These are phyloP conservation scores for Podosphaera xanthii DNA, from an alignment of 2,329 filamentous ascomycete genomes.

Conservation along the genomic window DNA sequence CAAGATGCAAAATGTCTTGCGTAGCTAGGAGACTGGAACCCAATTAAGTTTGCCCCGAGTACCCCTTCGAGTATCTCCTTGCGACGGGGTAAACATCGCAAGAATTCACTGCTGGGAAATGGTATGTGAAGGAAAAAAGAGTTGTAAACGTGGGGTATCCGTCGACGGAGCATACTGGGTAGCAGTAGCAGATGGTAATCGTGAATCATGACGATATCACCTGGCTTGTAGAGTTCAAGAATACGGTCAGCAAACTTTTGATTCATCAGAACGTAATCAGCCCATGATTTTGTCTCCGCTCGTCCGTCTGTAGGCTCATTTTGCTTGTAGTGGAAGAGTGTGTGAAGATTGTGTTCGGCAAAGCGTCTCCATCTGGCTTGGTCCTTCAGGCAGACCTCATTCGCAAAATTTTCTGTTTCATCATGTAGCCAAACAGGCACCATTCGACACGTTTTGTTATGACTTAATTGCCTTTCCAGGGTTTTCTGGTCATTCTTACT, in stretches of 20 bases:
- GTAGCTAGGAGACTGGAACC: conserved; percentile 90
- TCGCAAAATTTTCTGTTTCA: conserved; percentile 37
- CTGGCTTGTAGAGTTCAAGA: conserved; percentile 70
- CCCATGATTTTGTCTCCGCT: conserved; percentile 63
- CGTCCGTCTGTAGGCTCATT: conserved; percentile 74
- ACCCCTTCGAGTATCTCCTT: conserved; percentile 83
- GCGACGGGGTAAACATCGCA: conserved; percentile 66
- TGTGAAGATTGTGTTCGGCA: conserved; percentile 78
- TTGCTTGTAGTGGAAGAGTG: conserved; percentile 88
- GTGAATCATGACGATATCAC: conserved; percentile 79
- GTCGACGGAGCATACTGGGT: conserved; percentile 69
- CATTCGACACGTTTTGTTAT: conserved; percentile 54
- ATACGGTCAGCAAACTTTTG: conserved; percentile 79
- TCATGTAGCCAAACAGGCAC: conserved; percentile 79
- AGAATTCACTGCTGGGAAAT: conserved; percentile 89
- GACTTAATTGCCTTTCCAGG: conserved; percentile 51
- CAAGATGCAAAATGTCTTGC: conserved; percentile 87
- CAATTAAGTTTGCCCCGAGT: conserved; percentile 75
- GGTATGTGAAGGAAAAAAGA: conserved; percentile 87
- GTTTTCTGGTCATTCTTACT: conserved; percentile 44
- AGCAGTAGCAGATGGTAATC: conserved; percentile 86
- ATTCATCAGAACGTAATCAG: conserved; percentile 84
- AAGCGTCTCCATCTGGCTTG: conserved; percentile 75
- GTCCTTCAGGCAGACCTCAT: conserved; percentile 55
- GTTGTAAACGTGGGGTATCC: conserved; percentile 73